Conservation (phyloP, 2,329 filamentous ascomycete species). For the Stagonosporopsis rhizophila region DNA sequence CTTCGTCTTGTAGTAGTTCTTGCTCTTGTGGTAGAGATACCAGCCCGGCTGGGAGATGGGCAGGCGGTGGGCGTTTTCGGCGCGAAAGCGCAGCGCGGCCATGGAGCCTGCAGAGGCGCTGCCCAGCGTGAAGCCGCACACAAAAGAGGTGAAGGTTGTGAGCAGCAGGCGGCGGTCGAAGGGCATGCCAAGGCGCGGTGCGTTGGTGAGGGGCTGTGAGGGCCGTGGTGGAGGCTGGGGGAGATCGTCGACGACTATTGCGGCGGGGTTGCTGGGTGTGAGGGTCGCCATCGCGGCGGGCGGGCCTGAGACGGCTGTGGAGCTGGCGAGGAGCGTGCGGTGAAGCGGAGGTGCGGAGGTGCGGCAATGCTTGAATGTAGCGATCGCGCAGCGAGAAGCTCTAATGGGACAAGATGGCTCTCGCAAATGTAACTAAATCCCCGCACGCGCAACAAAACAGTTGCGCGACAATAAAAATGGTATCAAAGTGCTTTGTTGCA, state of each 20-base stretch:
- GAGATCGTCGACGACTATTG: conserved; percentile 1
- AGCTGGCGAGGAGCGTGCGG: too few relatives aligned
- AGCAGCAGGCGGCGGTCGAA: conserved; percentile 71
- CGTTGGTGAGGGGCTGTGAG: conserved; percentile 19
- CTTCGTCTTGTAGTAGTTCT: conserved; percentile 86
- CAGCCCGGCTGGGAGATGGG: conserved; percentile 83
- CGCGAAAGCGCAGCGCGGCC: conserved; percentile 83
- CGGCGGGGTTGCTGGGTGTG: conserved; percentile 13
- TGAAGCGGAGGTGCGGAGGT: background rate
- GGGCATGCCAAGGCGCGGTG: conserved; percentile 65
- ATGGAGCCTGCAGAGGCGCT: conserved; percentile 74
- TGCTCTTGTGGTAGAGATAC: conserved; percentile 99
- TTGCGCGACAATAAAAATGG: background rate
- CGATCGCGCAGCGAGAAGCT: background rate
- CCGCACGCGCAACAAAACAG: background rate
- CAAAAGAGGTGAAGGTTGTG: conserved; percentile 68
- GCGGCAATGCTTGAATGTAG: background rate
- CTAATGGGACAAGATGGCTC: background rate
- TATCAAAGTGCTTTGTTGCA: background rate
- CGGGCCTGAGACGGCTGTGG: conserved; percentile 13
- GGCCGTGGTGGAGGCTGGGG: conserved; percentile 14
- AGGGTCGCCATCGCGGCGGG: conserved; percentile 11
- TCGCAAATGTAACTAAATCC: background rate
- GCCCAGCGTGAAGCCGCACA: conserved; percentile 74
- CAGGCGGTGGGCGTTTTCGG: conserved; percentile 94